Evolutionary conservation across 2,329 filamentous ascomycete species (phyloP).

Genomic region (Ceratocystiopsis sp.): DNA sequence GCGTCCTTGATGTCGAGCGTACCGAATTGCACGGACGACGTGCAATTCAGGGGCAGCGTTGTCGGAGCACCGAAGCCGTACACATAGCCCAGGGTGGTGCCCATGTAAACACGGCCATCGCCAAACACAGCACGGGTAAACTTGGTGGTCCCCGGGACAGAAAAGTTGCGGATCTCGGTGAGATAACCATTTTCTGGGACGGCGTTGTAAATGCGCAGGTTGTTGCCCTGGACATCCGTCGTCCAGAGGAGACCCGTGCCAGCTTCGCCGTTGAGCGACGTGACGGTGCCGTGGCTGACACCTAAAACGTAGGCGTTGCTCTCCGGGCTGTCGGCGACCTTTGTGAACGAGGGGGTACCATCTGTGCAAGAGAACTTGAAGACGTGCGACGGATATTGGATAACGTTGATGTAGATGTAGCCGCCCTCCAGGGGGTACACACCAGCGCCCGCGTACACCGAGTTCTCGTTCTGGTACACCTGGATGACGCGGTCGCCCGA

Average conservation of each 20-base stretch:
- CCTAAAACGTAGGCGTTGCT: conserved; percentile 36
- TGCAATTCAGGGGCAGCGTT: conserved; percentile 36
- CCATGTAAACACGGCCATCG: conserved; percentile 36
- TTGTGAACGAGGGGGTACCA: conserved; percentile 34
- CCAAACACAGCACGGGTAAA: conserved; percentile 42
- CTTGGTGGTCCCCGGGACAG: conserved; percentile 33
- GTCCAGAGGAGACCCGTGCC: conserved; percentile 41
- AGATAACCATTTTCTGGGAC: conserved; percentile 35
- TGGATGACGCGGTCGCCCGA: conserved; percentile 25
- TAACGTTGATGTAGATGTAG: conserved; percentile 33
- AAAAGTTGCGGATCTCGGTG: conserved; percentile 31
- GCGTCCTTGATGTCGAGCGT: conserved; percentile 22
- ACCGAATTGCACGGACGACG: conserved; percentile 27
- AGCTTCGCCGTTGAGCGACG: conserved; percentile 32
- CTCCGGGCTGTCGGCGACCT: conserved; percentile 31
- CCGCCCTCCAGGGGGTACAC: conserved; percentile 28
- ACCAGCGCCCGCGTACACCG: conserved; percentile 30
- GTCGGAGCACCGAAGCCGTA: conserved; percentile 40
- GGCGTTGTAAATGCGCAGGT: conserved; percentile 75
- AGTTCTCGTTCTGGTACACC: conserved; percentile 28
- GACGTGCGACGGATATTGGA: conserved; percentile 35
- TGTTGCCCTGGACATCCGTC: conserved; percentile 34
- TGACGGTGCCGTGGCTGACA: conserved; percentile 38
- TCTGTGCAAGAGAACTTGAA: conserved; percentile 39
- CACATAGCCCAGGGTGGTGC: conserved; percentile 30